phyloP scores from a whole-genome alignment of 2,329 filamentous ascomycete genomes.

The Curvularia spicifera region DNA sequence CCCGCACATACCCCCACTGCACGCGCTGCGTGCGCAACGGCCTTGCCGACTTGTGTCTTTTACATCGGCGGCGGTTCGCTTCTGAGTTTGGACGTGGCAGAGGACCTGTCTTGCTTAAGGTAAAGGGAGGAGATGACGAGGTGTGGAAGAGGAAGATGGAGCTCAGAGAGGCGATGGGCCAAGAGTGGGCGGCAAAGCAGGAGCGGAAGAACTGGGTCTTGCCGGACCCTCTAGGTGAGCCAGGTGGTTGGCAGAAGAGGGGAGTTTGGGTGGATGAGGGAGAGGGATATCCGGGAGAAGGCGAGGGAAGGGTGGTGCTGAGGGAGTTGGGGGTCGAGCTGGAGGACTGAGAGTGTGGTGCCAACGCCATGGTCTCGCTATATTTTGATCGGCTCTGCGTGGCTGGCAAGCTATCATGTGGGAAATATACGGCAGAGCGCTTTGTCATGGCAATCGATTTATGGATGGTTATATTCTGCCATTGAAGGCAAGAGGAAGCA shows the following conservation, averaged over 20 bases:
- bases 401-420: not conserved
- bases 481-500: not conserved
- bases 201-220: constrained; percentile 40
- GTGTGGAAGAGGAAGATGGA: constrained; percentile 25
- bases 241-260: constrained; percentile 9
- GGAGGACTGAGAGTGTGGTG: not conserved
- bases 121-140: constrained; percentile 21
- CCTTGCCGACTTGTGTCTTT: constrained; percentile 27
- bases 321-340: constrained; percentile 5
- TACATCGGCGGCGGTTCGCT: constrained; percentile 27
- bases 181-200: constrained; percentile 18
- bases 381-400: not conserved
- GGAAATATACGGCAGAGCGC: not conserved
- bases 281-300: constrained; percentile 18
- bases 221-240: constrained; percentile 15
- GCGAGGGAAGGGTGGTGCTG: constrained; percentile 13
- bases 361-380: not conserved
- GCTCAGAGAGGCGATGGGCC: constrained; percentile 15
- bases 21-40: constrained; percentile 36
- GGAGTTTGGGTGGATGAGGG: not conserved
- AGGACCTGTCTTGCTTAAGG: constrained; percentile 29
- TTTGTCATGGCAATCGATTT: not conserved
- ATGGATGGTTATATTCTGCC: not conserved
- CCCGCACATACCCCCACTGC: constrained; percentile 36
- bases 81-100: constrained; percentile 17